phyloP scores from a whole-genome alignment of 2,329 filamentous ascomycete genomes.

The Neurospora crassa region DNA sequence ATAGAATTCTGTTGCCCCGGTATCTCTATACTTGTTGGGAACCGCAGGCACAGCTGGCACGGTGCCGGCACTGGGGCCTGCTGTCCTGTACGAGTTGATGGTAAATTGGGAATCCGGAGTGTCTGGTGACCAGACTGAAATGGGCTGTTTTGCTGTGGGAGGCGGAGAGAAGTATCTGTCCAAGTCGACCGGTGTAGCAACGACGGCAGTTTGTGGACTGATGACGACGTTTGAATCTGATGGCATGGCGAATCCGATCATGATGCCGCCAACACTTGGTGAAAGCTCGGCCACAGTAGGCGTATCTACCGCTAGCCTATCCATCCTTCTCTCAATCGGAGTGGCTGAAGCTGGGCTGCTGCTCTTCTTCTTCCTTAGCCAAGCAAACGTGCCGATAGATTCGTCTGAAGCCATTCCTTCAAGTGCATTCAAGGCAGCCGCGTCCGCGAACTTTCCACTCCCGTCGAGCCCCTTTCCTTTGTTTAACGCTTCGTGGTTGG shows the following conservation, averaged over 20 bases:
- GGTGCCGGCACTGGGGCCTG: conserved; percentile 14
- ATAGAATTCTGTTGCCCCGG: conserved; percentile 6
- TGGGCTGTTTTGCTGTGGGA: conserved; percentile 34
- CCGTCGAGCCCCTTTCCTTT: conserved; percentile 16
- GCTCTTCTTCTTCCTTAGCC: conserved; percentile 38
- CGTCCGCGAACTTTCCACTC: conserved; percentile 43
- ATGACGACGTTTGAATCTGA: conserved; percentile 38
- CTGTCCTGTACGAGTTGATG: conserved; percentile 17
- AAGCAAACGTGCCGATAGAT: conserved; percentile 48
- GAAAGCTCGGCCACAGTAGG: conserved; percentile 41
- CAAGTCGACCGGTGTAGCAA: conserved; percentile 30
- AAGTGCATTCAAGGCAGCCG: conserved; percentile 49
- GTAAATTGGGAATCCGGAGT: conserved; percentile 36
- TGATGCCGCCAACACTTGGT: conserved; percentile 60
- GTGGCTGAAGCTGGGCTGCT: conserved; percentile 11
- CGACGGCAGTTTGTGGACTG: conserved; percentile 40
- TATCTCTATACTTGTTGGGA: conserved; percentile 26
- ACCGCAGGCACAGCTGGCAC: conserved; percentile 53
- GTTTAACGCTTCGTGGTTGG: conserved; percentile 19
- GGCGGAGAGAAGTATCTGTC: conserved; percentile 15
- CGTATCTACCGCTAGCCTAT: conserved; percentile 14
- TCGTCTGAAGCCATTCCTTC: conserved; percentile 45
- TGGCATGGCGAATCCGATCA: conserved; percentile 61
- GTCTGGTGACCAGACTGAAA: conserved; percentile 48
- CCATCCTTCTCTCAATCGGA: conserved; percentile 19